These are phyloP conservation scores for Leishmania gerbilli DNA, from an alignment of 208 protist species.

Conservation along the genomic window DNA sequence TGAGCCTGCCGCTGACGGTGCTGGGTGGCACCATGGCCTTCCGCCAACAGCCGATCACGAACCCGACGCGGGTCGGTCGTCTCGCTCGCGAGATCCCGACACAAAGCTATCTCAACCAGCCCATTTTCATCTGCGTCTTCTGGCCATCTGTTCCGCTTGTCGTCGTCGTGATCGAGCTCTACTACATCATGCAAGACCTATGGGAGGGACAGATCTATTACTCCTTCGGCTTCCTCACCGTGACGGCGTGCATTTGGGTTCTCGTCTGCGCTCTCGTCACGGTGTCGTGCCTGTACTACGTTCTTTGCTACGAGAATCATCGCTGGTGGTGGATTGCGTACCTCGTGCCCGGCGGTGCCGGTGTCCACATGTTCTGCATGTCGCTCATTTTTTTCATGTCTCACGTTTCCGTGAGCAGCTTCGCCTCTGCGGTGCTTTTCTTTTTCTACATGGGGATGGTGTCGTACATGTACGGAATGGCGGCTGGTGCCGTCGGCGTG, in stretches of 20 bases:
- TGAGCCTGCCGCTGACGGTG: constrained; percentile 97
- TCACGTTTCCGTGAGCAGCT: constrained; percentile 67
- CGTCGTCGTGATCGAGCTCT: constrained; percentile 97
- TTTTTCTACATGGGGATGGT: constrained; percentile 90
- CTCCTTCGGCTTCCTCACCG: constrained; percentile 97
- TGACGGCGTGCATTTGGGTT: constrained; percentile 96
- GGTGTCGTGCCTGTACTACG: constrained; percentile 98
- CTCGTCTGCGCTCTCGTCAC: constrained; percentile 96
- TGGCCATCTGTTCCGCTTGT: constrained; percentile 95
- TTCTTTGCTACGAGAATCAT: constrained; percentile 97
- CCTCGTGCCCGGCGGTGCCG: constrained; percentile 87
- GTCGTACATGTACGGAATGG: constrained; percentile 76
- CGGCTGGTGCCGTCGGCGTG: constrained; percentile 84
- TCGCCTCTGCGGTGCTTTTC: constrained; percentile 82
- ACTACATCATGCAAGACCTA: constrained; percentile 97
- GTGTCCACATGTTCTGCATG: constrained; percentile 95
- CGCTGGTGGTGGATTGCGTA: constrained; percentile 98
- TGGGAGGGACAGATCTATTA: constrained; percentile 97
- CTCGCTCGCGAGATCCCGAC: constrained; percentile 97
- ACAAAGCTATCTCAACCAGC: constrained; percentile 75
- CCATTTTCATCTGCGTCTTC: constrained; percentile 52
- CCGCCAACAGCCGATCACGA: constrained; percentile 73
- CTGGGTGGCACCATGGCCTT: constrained; percentile 96
- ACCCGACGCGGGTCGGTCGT: constrained; percentile 92
- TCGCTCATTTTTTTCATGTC: constrained; percentile 89